These are phyloP conservation scores for Botrytis elliptica DNA, from an alignment of 2,329 filamentous ascomycete genomes.

Conservation along the genomic window DNA sequence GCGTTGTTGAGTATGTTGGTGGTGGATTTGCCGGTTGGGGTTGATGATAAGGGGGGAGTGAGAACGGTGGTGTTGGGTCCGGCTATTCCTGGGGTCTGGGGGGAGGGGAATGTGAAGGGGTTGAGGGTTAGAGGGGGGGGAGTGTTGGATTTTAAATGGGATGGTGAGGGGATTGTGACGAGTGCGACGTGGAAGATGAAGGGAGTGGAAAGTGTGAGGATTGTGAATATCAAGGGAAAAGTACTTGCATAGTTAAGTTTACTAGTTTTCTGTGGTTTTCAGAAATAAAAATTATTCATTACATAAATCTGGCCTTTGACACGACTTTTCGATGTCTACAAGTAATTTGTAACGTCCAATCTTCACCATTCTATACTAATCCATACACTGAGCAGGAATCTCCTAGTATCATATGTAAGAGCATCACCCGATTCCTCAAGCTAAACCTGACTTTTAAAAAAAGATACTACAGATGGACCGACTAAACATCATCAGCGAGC, in stretches of 20 bases:
- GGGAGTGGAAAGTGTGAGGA: neutral
- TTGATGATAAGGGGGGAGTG: conserved; percentile 21
- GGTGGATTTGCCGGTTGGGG: conserved; percentile 46
- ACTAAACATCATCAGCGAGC: no score
- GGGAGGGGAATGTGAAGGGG: conserved; percentile 45
- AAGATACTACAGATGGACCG: rapidly evolving
- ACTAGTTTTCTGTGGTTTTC: neutral
- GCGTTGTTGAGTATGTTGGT: conserved; percentile 52
- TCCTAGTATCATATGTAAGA: rapidly evolving
- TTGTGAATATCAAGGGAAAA: conserved; percentile 4
- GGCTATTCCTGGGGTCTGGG: conserved; percentile 48
- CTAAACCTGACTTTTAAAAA: no score
- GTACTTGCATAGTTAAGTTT: neutral
- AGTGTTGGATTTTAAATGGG: conserved; percentile 47
- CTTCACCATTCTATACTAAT: neutral
- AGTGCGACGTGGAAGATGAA: neutral
- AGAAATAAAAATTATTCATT: neutral
- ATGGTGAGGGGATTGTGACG: conserved; percentile 28
- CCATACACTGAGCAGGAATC: neutral
- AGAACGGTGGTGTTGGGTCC: conserved; percentile 46
- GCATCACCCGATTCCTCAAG: neutral
- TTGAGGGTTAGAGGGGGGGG: conserved; percentile 47
- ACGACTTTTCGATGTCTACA: neutral
- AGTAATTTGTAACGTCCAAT: neutral
- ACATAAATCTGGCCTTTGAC: neutral